phyloP scores from a whole-genome alignment of 441 rosid species.

The Euphorbia corollata region DNA sequence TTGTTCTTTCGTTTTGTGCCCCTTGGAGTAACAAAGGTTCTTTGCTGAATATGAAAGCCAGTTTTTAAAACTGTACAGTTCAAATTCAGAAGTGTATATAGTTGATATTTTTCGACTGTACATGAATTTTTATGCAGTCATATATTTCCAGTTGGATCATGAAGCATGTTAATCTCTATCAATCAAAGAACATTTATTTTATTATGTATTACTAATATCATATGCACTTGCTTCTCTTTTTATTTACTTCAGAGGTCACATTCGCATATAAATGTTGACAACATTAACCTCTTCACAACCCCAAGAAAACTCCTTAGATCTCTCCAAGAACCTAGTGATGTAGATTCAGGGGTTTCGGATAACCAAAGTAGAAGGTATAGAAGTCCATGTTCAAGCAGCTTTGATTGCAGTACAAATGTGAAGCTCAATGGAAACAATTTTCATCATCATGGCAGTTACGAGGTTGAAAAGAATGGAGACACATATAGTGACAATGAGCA shows the following conservation, averaged over 20 bases:
- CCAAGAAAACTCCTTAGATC: conserved; percentile 87
- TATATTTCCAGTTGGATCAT: conserved; percentile 7
- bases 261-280: conserved; percentile 45
- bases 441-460: conserved; percentile 29
- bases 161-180: background rate
- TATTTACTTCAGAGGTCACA: conserved; percentile 49
- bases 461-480: conserved; percentile 35
- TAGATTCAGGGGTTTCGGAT: conserved; percentile 39
- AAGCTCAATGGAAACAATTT: conserved; percentile 38
- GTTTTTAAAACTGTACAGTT: no score
- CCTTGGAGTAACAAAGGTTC: background rate
- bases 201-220: conserved; percentile 12
- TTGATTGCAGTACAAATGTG: conserved; percentile 30
- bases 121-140: background rate
- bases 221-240: conserved; percentile 15
- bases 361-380: conserved; percentile 32
- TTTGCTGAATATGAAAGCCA: conserved; percentile 1
- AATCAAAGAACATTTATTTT: background rate
- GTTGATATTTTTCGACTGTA: background rate
- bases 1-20: background rate
- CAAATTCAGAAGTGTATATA: background rate
- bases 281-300: conserved; percentile 56
- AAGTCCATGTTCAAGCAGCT: conserved; percentile 51
- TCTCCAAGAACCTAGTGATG: conserved; percentile 60
- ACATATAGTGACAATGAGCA: conserved; percentile 26